Evolutionary conservation across 805 yeast genomes (phyloP).

Genomic region (Candida tallmaniae): DNA sequence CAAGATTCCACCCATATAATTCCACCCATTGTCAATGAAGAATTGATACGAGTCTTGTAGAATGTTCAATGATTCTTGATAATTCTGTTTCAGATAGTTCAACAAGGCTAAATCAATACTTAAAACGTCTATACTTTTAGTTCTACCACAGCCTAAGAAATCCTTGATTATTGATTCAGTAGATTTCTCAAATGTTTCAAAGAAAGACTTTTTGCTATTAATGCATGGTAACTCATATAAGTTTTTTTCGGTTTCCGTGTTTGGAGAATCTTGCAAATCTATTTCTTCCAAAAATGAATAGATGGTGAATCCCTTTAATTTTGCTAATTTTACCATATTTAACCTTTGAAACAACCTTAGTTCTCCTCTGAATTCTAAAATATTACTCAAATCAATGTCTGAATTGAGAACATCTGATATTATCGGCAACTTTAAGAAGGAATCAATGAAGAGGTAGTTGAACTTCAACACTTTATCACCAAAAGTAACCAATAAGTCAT

Average conservation of each 20-base stretch:
- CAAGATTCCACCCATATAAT: slow-evolving; percentile 58
- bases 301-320: slow-evolving; percentile 16
- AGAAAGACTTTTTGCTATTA: slow-evolving; percentile 13
- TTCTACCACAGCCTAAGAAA: slow-evolving; percentile 48
- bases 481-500: slow-evolving; percentile 25
- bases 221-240: slow-evolving; percentile 2
- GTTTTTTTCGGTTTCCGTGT: not conserved
- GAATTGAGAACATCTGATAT: slow-evolving; percentile 1
- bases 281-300: slow-evolving; percentile 15
- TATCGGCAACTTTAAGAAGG: slow-evolving; percentile 4
- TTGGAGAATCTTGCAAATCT: not conserved
- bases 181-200: slow-evolving; percentile 37
- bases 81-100: slow-evolving; percentile 54
- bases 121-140: slow-evolving; percentile 66
- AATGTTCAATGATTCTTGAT: slow-evolving; percentile 56
- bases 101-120: slow-evolving; percentile 76
- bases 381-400: slow-evolving; percentile 12
- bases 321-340: slow-evolving; percentile 26
- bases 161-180: slow-evolving; percentile 56
- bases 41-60: slow-evolving; percentile 65
- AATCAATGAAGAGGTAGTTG: slow-evolving; percentile 8
- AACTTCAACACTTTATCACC: slow-evolving; percentile 4
- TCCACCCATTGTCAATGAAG: slow-evolving; percentile 73
- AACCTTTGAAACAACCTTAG: slow-evolving; percentile 46
- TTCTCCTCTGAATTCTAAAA: slow-evolving; percentile 45